phyloP scores from a whole-genome alignment of 2,329 filamentous ascomycete genomes.

The Penicillium hordei region DNA sequence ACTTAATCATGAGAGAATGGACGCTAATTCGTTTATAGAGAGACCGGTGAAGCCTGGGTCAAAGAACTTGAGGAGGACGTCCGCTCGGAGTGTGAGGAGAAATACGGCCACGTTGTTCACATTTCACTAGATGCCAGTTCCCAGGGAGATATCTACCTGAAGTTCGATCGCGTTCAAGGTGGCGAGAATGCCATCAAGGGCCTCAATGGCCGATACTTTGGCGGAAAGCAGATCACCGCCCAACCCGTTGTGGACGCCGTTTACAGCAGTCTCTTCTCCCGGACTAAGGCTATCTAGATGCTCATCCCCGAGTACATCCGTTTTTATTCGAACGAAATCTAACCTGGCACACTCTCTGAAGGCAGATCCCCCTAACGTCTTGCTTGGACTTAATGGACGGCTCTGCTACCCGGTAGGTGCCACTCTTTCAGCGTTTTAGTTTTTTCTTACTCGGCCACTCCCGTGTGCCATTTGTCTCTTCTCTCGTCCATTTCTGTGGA shows the following conservation, averaged over 20 bases:
- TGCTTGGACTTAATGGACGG: slow-evolving; percentile 30
- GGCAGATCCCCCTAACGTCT: slow-evolving; percentile 23
- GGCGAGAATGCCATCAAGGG: slow-evolving; percentile 98
- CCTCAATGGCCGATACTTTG: slow-evolving; percentile 95
- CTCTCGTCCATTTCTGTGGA: neutral
- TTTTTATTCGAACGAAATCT: slow-evolving; percentile 30
- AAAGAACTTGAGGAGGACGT: slow-evolving; percentile 95
- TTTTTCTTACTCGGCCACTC: slow-evolving; percentile 17
- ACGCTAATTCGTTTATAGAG: slow-evolving; percentile 56
- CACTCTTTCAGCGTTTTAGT: slow-evolving; percentile 26
- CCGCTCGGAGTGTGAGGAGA: slow-evolving; percentile 84
- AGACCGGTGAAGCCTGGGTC: slow-evolving; percentile 83
- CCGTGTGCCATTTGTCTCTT: slow-evolving; percentile 23
- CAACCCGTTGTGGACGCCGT: slow-evolving; percentile 96
- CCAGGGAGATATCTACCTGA: slow-evolving; percentile 94
- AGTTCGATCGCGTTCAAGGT: slow-evolving; percentile 93
- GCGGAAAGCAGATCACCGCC: slow-evolving; percentile 86
- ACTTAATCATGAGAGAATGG: neutral
- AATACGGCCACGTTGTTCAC: slow-evolving; percentile 97
- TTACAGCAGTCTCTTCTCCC: slow-evolving; percentile 94
- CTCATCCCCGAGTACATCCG: slow-evolving; percentile 19
- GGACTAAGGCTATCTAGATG: slow-evolving; percentile 72
- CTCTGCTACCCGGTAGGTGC: slow-evolving; percentile 41
- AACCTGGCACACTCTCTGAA: slow-evolving; percentile 23
- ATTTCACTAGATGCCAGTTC: slow-evolving; percentile 92